These are phyloP conservation scores for Lumnitzera littorea DNA, from an alignment of 345 rosid genomes.

Conservation along the genomic window DNA sequence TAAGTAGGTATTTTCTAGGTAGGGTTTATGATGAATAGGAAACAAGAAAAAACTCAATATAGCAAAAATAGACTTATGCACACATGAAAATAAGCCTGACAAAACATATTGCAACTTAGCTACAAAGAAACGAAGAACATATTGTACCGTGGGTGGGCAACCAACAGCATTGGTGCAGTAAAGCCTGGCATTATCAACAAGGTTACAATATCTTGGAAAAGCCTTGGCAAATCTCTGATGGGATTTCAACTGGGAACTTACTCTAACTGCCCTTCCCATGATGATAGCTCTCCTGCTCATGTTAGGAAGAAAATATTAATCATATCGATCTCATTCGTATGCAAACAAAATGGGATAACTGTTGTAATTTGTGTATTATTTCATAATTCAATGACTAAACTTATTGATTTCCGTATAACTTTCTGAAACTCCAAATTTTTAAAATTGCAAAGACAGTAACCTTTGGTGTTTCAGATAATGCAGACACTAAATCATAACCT, in stretches of 20 bases:
- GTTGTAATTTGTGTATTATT: not conserved
- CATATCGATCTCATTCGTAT: not conserved
- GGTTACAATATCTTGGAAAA: constrained; percentile 54
- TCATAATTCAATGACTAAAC: not conserved
- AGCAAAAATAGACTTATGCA: too few relatives aligned
- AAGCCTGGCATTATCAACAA: constrained; percentile 80
- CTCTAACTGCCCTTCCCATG: constrained; percentile 76
- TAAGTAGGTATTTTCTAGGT: too few relatives aligned
- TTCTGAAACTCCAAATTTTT: too few relatives aligned
- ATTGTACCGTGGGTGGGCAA: constrained; percentile 63
- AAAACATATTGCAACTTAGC: too few relatives aligned
- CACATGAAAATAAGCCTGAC: too few relatives aligned
- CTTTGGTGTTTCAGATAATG: too few relatives aligned
- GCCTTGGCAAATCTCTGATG: constrained; percentile 86
- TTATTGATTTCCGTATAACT: too few relatives aligned
- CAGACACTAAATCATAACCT: too few relatives aligned
- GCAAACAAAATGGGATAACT: too few relatives aligned
- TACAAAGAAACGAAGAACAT: not conserved
- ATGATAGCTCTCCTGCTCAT: constrained; percentile 70
- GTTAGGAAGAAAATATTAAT: not conserved
- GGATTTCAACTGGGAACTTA: constrained; percentile 69
- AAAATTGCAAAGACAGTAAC: too few relatives aligned
- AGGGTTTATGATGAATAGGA: too few relatives aligned
- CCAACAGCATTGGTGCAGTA: constrained; percentile 72
- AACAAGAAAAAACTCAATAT: too few relatives aligned